phyloP scores from a whole-genome alignment of 148 eudicot genomes.

The Bassia scoparia region DNA sequence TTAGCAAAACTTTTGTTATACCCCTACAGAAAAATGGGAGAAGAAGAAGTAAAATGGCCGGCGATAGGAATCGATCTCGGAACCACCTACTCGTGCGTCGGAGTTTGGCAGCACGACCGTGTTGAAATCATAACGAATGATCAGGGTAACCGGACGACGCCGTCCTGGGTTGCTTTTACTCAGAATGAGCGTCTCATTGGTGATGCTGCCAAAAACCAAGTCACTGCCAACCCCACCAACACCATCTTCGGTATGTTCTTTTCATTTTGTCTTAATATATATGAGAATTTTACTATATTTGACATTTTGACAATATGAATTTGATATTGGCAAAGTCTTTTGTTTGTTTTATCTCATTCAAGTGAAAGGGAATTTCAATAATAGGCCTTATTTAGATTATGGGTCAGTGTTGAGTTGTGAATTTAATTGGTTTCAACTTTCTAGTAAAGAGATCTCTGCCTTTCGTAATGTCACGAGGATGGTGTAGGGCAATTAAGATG shows the following conservation, averaged over 20 bases:
- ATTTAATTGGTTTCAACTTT: too few species aligned
- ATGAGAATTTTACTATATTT: background rate
- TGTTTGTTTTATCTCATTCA: too few species aligned
- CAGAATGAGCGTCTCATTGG: background rate
- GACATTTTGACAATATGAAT: too few species aligned
- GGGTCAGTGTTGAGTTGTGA: too few species aligned
- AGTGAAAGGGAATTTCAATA: too few species aligned
- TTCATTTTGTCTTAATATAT: too few species aligned
- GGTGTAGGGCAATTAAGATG: too few species aligned
- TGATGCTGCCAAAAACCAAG: background rate
- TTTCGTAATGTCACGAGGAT: too few species aligned
- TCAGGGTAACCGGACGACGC: background rate
- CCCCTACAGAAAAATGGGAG: background rate
- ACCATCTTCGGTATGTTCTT: conserved; percentile 1
- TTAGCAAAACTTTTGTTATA: too few species aligned
- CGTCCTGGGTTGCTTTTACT: background rate
- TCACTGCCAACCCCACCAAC: background rate
- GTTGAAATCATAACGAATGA: conserved; percentile 7
- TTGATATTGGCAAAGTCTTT: too few species aligned
- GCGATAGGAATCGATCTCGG: background rate
- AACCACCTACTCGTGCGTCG: background rate
- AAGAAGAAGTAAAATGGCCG: background rate
- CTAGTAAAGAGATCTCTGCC: too few species aligned
- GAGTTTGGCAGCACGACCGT: conserved; percentile 7
- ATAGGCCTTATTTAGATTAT: too few species aligned